Evolutionary conservation across 768 basidiomycete genomes (phyloP).

Genomic region (Crassisporium funariophilum): DNA sequence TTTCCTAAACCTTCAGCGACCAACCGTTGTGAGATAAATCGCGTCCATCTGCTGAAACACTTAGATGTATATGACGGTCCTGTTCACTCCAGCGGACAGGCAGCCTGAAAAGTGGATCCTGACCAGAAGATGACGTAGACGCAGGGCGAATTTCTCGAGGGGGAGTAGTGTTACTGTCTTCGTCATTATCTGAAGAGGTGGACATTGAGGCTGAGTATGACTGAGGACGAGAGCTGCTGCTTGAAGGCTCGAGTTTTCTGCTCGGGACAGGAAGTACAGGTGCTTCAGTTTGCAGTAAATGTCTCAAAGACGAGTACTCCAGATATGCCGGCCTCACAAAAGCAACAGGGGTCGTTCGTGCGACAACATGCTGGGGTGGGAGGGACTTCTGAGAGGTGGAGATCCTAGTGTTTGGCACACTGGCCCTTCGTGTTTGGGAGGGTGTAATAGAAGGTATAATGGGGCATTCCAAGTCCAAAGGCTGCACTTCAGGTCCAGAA

Average conservation of each 20-base stretch:
- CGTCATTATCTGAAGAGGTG: constrained; percentile 62
- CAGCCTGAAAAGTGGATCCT: constrained; percentile 50
- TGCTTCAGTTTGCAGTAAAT: constrained; percentile 62
- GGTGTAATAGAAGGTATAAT: constrained; percentile 40
- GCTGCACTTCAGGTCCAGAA: constrained; percentile 6
- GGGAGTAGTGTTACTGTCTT: constrained; percentile 60
- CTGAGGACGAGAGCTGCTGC: constrained; percentile 18
- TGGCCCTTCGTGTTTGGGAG: constrained; percentile 23
- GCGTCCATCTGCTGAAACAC: constrained; percentile 68
- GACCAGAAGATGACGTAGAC: constrained; percentile 30
- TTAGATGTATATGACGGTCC: constrained; percentile 58
- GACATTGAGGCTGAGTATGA: constrained; percentile 35
- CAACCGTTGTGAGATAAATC: constrained; percentile 73
- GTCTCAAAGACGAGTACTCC: constrained; percentile 72
- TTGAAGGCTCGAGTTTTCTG: constrained; percentile 37
- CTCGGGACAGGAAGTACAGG: constrained; percentile 37
- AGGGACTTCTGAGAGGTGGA: constrained; percentile 29
- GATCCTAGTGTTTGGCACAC: constrained; percentile 21
- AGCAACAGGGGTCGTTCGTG: constrained; percentile 35
- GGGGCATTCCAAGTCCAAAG: constrained; percentile 42
- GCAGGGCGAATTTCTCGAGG: constrained; percentile 29
- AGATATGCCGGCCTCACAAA: constrained; percentile 76
- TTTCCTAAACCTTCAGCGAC: constrained; percentile 10
- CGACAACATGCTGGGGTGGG: constrained; percentile 29
- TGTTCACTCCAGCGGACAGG: constrained; percentile 83